These are phyloP conservation scores for Eudorina sp. DNA, from an alignment of 139 green algal genomes.

Conservation along the genomic window DNA sequence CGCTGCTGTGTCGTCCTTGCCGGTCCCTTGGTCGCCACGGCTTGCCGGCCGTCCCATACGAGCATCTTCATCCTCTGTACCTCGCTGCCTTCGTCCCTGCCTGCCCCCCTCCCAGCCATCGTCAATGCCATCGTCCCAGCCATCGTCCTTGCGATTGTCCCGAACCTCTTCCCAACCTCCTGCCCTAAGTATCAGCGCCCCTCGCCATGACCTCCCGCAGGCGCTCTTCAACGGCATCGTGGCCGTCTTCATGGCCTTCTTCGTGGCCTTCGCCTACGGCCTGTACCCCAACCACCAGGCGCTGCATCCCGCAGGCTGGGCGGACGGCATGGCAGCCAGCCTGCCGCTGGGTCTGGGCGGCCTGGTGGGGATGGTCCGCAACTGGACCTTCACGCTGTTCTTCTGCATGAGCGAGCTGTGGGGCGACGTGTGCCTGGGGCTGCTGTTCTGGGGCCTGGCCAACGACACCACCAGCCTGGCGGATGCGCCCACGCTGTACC, in stretches of 20 bases:
- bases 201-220: not conserved
- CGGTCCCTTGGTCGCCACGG: no score
- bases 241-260: constrained; percentile 86
- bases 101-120: no score
- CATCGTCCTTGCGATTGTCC: no score
- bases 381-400: constrained; percentile 97
- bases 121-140: no score
- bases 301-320: constrained; percentile 80
- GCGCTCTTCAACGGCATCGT: constrained; percentile 94
- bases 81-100: no score
- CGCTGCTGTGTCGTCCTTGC: no score
- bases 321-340: constrained; percentile 48
- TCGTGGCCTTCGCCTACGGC: constrained; percentile 82
- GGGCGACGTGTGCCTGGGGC: constrained; percentile 91
- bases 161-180: no score
- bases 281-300: constrained; percentile 87
- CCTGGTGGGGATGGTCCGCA: constrained; percentile 87
- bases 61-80: no score
- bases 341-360: constrained; percentile 69
- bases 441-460: constrained; percentile 94
- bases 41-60: no score
- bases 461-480: constrained; percentile 94
- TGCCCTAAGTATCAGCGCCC: no score
- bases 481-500: constrained; percentile 93
- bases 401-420: constrained; percentile 91